A percentile compares a stretch with the other conserved stretches of the same genome.
Evolutionary conservation across 768 basidiomycete species (phyloP).

Genomic region (Galerina sulciceps): DNA sequence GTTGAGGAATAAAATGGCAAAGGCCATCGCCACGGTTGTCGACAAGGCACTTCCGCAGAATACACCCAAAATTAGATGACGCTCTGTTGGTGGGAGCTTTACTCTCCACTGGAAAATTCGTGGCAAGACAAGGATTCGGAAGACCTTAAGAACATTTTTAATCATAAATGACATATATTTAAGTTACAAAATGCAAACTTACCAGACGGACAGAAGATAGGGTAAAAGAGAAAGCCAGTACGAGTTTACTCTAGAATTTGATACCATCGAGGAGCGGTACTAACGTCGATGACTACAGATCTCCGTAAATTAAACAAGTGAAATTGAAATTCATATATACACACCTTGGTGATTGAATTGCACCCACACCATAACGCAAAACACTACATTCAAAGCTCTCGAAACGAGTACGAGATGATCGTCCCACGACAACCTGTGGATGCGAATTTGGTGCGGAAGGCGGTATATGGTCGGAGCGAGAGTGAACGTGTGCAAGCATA

Average conservation of each 20-base stretch:
- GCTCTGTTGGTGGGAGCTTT: background rate
- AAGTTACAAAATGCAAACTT: no score
- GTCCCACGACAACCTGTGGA: constrained; percentile 1
- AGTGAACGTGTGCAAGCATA: no score
- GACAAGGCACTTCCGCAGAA: background rate
- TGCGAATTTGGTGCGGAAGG: background rate
- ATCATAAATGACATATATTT: no score
- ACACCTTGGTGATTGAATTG: background rate
- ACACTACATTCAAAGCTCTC: background rate
- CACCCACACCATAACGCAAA: background rate
- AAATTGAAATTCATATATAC: background rate
- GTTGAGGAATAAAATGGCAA: background rate
- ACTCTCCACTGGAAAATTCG: background rate
- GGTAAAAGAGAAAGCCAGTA: no score
- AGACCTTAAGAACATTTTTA: no score
- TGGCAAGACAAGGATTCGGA: no score
- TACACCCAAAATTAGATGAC: background rate
- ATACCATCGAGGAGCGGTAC: no score
- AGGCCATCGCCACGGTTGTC: background rate
- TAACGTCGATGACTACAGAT: no score
- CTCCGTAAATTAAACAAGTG: no score
- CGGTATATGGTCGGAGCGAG: background rate
- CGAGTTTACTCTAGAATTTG: no score
- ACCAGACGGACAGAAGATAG: no score
- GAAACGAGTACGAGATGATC: background rate